Evolutionary conservation across 768 basidiomycete species (phyloP).

Genomic region (Panaeolus papilionaceus): DNA sequence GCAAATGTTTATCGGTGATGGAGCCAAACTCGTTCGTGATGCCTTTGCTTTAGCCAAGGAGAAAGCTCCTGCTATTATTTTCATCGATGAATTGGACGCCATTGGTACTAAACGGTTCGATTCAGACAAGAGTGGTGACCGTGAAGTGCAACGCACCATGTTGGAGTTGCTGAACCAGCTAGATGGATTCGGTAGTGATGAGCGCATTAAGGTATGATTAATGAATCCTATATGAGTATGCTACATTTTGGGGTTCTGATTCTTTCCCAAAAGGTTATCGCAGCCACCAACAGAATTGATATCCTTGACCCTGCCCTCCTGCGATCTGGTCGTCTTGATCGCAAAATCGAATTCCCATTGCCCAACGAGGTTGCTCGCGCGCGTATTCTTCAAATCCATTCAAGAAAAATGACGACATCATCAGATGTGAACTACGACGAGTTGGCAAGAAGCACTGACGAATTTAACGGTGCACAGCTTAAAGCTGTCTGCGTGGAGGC

Average conservation of each 20-base stretch:
- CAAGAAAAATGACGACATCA: constrained; percentile 91
- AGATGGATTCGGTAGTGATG: constrained; percentile 97
- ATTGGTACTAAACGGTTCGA: constrained; percentile 99
- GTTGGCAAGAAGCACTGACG: constrained; percentile 94
- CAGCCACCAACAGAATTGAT: constrained; percentile 98
- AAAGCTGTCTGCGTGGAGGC: constrained; percentile 99
- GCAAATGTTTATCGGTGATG: constrained; percentile 99
- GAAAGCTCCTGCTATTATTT: constrained; percentile 98
- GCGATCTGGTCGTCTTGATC: constrained; percentile 95
- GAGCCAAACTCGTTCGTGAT: constrained; percentile 97
- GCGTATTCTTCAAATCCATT: constrained; percentile 95
- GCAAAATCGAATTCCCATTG: constrained; percentile 98
- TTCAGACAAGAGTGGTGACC: constrained; percentile 97
- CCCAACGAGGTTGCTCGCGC: constrained; percentile 97
- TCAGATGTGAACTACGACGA: constrained; percentile 96
- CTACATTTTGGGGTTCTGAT: constrained; percentile 2
- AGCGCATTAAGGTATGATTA: constrained; percentile 87
- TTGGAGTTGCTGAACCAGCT: constrained; percentile 97
- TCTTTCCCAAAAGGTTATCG: constrained; percentile 76
- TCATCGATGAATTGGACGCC: constrained; percentile 98
- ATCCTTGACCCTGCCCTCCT: constrained; percentile 98
- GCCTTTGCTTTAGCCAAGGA: constrained; percentile 98
- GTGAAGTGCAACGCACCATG: constrained; percentile 99
- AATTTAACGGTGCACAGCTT: constrained; percentile 96
- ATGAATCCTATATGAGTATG: constrained; percentile 16